Percentiles rank a stretch among this genome's conserved stretches.
Conservation (phyloP, 164 flowering plant species). For the Vitis amurensis region DNA sequence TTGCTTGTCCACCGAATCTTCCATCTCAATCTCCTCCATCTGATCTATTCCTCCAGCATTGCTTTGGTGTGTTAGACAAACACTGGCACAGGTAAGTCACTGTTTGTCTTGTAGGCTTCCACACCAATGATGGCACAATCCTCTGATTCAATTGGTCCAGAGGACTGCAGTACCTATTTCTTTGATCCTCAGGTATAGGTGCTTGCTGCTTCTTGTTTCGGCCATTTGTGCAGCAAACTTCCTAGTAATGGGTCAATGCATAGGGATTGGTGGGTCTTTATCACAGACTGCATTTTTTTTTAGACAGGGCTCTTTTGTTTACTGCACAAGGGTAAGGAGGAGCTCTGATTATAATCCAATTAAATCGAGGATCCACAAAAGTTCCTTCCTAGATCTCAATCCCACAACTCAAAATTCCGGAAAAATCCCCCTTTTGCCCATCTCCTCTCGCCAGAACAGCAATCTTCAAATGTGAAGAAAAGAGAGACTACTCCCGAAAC, state of each 20-base stretch:
- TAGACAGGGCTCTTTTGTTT: slow-evolving; percentile 50
- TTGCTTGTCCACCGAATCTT: slow-evolving; percentile 54
- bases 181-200: slow-evolving; percentile 33
- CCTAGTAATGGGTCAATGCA: slow-evolving; percentile 81
- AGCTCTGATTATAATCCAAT: slow-evolving; percentile 48
- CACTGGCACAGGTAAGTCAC: slow-evolving; percentile 49
- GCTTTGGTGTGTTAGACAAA: slow-evolving; percentile 74
- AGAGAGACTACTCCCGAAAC: too few species aligned
- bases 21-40: slow-evolving; percentile 90
- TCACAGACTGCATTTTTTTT: slow-evolving; percentile 46
- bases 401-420: too few species aligned
- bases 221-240: slow-evolving; percentile 75
- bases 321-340: slow-evolving; percentile 59
- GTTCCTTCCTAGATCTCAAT: too few species aligned
- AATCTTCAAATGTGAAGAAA: too few species aligned
- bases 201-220: slow-evolving; percentile 29
- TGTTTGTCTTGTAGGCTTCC: slow-evolving; percentile 31
- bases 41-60: slow-evolving; percentile 67
- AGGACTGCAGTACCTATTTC: slow-evolving; percentile 18
- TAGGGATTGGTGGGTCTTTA: slow-evolving; percentile 44
- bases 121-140: slow-evolving; percentile 51
- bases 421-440: too few species aligned
- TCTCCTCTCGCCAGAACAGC: too few species aligned
- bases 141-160: slow-evolving; percentile 21
- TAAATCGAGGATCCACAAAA: slow-evolving; percentile 13